Evolutionary conservation across 805 yeast species (phyloP).

Genomic region (Candida maris): DNA sequence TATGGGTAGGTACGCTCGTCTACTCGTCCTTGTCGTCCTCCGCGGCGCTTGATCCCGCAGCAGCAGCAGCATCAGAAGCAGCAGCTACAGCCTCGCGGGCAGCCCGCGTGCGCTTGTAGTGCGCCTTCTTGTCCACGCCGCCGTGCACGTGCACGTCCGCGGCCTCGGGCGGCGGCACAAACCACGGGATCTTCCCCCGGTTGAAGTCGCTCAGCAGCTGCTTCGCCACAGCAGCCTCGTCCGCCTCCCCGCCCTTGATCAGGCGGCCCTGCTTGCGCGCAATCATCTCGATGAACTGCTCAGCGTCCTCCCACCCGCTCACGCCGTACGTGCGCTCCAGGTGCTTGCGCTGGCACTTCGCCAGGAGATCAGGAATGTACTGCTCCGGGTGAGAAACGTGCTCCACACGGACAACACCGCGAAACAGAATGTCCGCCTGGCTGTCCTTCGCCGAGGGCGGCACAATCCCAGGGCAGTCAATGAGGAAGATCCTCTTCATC

Average conservation of each 20-base stretch:
- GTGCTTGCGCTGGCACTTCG: slow-evolving; percentile 83
- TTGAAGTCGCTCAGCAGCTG: slow-evolving; percentile 90
- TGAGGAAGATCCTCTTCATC: slow-evolving; percentile 91
- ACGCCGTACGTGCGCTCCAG: slow-evolving; percentile 94
- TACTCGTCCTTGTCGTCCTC: too few relatives aligned
- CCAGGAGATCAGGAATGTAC: slow-evolving; percentile 81
- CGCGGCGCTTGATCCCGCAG: too few relatives aligned
- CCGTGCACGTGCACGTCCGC: slow-evolving; percentile 50
- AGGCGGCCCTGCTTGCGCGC: slow-evolving; percentile 93
- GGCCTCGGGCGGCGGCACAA: slow-evolving; percentile 89
- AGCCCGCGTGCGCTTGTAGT: slow-evolving; percentile 49
- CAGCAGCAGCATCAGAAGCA: too few relatives aligned
- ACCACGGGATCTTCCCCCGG: slow-evolving; percentile 98
- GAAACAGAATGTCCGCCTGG: slow-evolving; percentile 85
- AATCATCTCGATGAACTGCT: slow-evolving; percentile 82
- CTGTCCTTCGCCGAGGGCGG: slow-evolving; percentile 91
- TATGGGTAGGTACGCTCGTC: too few relatives aligned
- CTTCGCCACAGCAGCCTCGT: slow-evolving; percentile 88
- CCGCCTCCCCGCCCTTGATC: slow-evolving; percentile 97
- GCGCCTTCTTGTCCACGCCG: slow-evolving; percentile 56
- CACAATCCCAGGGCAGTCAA: slow-evolving; percentile 98
- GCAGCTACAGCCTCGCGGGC: slow-evolving; percentile 42
- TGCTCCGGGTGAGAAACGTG: slow-evolving; percentile 95
- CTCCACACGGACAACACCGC: slow-evolving; percentile 99
- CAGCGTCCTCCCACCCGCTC: slow-evolving; percentile 77